Base-by-base conservation (phyloP, 1,139 yeast genomes). In the Kodamaea anthophila region DNA sequence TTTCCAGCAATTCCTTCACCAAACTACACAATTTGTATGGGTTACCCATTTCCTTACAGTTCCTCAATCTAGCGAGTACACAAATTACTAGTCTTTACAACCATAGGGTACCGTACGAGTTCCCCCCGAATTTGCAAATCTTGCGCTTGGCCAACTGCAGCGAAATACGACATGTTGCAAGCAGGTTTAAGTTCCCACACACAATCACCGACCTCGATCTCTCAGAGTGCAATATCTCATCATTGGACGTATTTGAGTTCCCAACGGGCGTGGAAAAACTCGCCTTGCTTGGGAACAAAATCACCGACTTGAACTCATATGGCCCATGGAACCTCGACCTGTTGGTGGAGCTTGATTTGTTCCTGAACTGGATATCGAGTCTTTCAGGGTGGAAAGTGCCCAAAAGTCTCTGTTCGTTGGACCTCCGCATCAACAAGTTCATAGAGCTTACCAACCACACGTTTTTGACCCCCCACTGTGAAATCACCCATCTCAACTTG, bases 331-430 rank as follows among this genome's bases (percentile, higher is more conserved):
- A 28, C 4, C 40, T 43, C 3, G 40, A 60, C 34, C 46, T 48
- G 20, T 38, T 60, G 13, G 32, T 28, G 1, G 54, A 51, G 5
- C 38, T 60, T 14, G 57, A 53, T 21, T 33, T 58, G 9, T 49
- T 38, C 26, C 41, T 37, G 18, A 59, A 58, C 34, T n/a, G 30
- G 5, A 46, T 60, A 7, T 11, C 34, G 4, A 20, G 35, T 5
- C 31, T 60, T 5, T 36, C 40, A 6, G 30, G 36, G 16, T 58
- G 63, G 65, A 11, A 29, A 1, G 44, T 49, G 1, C 65, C 65
- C 0, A 33, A 41, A 3, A 44, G 40, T 14, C 31, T 59, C 10
- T 41, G 38, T 9, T 26, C 28, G 7, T 29, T 59, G n/a, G 56
- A 57, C 29, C 36, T 59, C 18, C 32, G 55, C 12, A 32, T 43